Base-by-base conservation (phyloP, 1,284 basidiomycete species). In the Golubevia pallescens region DNA sequence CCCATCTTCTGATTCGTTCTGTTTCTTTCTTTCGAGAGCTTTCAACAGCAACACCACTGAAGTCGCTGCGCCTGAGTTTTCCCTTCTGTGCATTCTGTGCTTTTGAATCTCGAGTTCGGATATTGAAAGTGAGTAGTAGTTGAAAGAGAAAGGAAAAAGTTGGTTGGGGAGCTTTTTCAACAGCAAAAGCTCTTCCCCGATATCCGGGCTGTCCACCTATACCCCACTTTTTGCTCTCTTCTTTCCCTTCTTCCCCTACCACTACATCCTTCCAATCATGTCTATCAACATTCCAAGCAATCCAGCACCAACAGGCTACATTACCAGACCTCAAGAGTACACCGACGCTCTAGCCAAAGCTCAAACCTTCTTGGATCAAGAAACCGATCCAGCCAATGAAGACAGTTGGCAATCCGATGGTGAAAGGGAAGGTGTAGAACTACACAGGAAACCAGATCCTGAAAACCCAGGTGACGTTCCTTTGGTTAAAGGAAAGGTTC, bases 381-480 rank as follows among this genome's bases (percentile, higher is more conserved):
- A 72, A 23, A 74, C 73, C 57, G 68, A 73, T 58, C 67, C 70
- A 1, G 28, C 67, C 42, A 68, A 69, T 28, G 75, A 69, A 10
- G 65, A 72, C 54, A 71, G 72, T 20, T 80, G 78, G 78, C 72
- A 77, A 60, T 70, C 72, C n/a, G 73, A 69, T 5, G 74, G 74
- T 48, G 73, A 74, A 21, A 65, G 71, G 24, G 78, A 80, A 51
- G 78, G 74, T 4, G 77, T 77, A 57, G 67, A 75, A 55, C 68
- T 80, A 48, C 71, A 60, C 67, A 77, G 71, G 34, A 80, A 79
- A 62, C 67, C 60, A 63, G 70, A 78, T 62, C 66, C 73, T 10
- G 74, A 75, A 23, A 73, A 79, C 57, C 60, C 74, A 23, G 67
- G 62, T 64, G 79, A 71, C 24, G 68, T 80, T 1, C 79, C 79